Conservation (phyloP, 345 rosid genomes). For the Syzygium jambos region DNA sequence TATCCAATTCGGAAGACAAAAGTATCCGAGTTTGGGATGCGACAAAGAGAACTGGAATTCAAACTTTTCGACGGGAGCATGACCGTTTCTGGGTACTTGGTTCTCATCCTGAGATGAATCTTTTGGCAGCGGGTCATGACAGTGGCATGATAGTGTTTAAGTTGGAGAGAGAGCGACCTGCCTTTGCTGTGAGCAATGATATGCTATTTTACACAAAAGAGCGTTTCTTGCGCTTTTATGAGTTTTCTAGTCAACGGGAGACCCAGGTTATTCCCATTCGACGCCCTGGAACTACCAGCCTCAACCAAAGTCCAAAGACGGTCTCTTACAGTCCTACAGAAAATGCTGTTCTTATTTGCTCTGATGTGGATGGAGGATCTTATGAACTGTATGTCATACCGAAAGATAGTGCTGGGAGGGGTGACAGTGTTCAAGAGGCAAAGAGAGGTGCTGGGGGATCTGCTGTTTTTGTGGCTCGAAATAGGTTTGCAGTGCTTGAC, state of each 20-base stretch:
- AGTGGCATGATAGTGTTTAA: slow-evolving; percentile 96
- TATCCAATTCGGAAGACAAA: slow-evolving; percentile 94
- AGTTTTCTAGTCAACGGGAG: slow-evolving; percentile 67
- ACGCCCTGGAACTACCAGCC: slow-evolving; percentile 64
- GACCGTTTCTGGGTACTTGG: slow-evolving; percentile 94
- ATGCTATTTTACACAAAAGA: slow-evolving; percentile 68
- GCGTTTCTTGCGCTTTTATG: slow-evolving; percentile 66
- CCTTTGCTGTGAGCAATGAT: slow-evolving; percentile 78
- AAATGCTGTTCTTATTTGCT: slow-evolving; percentile 76
- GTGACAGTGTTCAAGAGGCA: slow-evolving; percentile 68
- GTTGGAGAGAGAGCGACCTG: slow-evolving; percentile 93
- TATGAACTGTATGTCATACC: slow-evolving; percentile 82
- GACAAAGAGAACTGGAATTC: slow-evolving; percentile 82
- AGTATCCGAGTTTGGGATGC: slow-evolving; percentile 97
- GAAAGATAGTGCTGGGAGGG: slow-evolving; percentile 64
- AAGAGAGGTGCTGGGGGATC: slow-evolving; percentile 81
- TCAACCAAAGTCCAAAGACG: slow-evolving; percentile 85
- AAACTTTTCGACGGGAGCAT: slow-evolving; percentile 93
- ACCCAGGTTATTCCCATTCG: slow-evolving; percentile 77
- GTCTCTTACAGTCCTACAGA: slow-evolving; percentile 89
- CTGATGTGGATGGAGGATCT: slow-evolving; percentile 89
- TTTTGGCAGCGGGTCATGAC: slow-evolving; percentile 96
- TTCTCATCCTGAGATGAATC: slow-evolving; percentile 91
- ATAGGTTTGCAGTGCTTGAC: slow-evolving; percentile 87
- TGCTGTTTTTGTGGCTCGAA: slow-evolving; percentile 74